phyloP scores from a whole-genome alignment of 2,329 filamentous ascomycete genomes.

The Diplodia scrobiculata region DNA sequence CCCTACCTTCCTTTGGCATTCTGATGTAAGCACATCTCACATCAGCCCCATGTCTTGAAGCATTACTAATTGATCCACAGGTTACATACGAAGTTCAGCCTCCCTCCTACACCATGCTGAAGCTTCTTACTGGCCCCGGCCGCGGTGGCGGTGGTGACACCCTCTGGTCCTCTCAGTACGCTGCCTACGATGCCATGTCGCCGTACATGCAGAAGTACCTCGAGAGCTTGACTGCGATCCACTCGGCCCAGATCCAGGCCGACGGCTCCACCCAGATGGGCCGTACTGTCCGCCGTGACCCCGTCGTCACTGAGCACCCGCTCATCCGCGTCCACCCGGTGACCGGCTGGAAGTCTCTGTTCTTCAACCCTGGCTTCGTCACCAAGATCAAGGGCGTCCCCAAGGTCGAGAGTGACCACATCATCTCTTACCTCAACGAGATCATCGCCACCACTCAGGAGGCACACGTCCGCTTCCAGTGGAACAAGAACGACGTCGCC shows the following conservation, averaged over 20 bases:
- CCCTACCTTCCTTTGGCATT: conserved; percentile 59
- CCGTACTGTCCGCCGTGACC: conserved; percentile 56
- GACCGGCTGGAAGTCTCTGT: conserved; percentile 63
- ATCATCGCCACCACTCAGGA: conserved; percentile 64
- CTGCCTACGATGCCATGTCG: conserved; percentile 60
- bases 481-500: conserved; percentile 66
- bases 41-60: conserved; percentile 25
- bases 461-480: conserved; percentile 67
- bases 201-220: conserved; percentile 61
- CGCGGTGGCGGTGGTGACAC: conserved; percentile 60
- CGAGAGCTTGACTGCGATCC: conserved; percentile 58
- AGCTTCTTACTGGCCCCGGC: conserved; percentile 57
- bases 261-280: conserved; percentile 54
- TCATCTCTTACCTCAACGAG: conserved; percentile 57
- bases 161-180: conserved; percentile 61
- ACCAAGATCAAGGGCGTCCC: conserved; percentile 62
- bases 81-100: conserved; percentile 62
- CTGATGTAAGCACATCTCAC: conserved; percentile 48
- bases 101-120: conserved; percentile 60
- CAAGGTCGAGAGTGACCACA: conserved; percentile 57
- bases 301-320: conserved; percentile 59
- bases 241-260: conserved; percentile 59
- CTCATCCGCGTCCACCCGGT: conserved; percentile 63
- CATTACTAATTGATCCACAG: conserved; percentile 37
- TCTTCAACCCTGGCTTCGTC: conserved; percentile 62